phyloP scores from a whole-genome alignment of 768 basidiomycete species.

The Leccinum boreale region DNA sequence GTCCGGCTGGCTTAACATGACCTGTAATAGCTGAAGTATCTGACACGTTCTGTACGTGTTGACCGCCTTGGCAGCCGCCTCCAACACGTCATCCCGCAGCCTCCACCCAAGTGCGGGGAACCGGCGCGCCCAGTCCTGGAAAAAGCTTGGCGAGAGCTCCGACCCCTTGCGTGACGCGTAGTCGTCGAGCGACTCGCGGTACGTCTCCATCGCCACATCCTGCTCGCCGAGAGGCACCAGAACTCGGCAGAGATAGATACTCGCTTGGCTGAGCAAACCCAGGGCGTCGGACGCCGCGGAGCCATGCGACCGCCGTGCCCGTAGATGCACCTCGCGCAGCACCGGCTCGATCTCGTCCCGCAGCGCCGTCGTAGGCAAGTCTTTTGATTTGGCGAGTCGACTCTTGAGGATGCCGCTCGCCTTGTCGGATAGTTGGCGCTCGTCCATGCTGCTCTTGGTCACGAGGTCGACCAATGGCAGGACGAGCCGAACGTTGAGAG shows the following conservation, averaged over 20 bases:
- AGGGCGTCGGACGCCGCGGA: constrained; percentile 59
- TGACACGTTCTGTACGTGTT: constrained; percentile 79
- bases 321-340: constrained; percentile 62
- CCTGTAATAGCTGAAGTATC: constrained; percentile 66
- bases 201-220: constrained; percentile 48
- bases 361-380: constrained; percentile 41
- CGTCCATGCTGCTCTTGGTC: constrained; percentile 63
- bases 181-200: constrained; percentile 66
- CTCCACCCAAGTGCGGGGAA: constrained; percentile 64
- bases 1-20: constrained; percentile 48
- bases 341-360: constrained; percentile 39
- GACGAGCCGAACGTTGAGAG: constrained; percentile 63
- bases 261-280: constrained; percentile 63
- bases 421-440: constrained; percentile 88
- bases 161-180: constrained; percentile 82
- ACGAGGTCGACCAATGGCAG: constrained; percentile 77
- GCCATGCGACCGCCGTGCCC: constrained; percentile 65
- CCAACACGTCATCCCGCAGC: constrained; percentile 58
- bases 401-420: constrained; percentile 73
- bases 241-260: constrained; percentile 64
- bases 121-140: constrained; percentile 73
- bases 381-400: constrained; percentile 73
- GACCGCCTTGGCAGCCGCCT: constrained; percentile 53
- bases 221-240: constrained; percentile 37
- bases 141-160: constrained; percentile 65